Conservation (phyloP, 2,329 filamentous ascomycete species). For the Scopulariopsis brevicaulis region DNA sequence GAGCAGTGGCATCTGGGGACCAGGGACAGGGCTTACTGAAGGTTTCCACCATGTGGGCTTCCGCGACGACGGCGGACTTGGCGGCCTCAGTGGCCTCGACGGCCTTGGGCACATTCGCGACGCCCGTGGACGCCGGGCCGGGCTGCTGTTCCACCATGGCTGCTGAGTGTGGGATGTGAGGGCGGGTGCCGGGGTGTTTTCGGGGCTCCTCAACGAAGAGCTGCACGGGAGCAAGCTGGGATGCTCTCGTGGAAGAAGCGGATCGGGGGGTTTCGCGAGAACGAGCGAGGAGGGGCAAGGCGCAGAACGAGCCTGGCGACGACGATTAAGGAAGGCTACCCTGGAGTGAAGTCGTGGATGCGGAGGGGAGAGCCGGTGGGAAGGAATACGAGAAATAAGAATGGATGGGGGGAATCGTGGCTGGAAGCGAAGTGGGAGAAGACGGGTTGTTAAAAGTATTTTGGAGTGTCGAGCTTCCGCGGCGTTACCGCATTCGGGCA, state of each 20-base stretch:
- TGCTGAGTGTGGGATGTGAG: not conserved
- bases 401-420: not conserved
- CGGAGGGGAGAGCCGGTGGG: not conserved
- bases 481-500: not conserved
- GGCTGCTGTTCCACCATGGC: not conserved
- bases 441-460: not conserved
- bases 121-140: not conserved
- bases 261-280: not conserved
- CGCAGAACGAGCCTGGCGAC: not conserved
- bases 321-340: not conserved
- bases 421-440: not conserved
- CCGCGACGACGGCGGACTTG: constrained; percentile 44
- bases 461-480: not conserved
- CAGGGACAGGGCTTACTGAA: constrained; percentile 40
- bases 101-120: not conserved
- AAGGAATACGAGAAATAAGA: not conserved
- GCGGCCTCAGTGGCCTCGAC: constrained; percentile 16
- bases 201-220: not conserved
- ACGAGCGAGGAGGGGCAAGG: not conserved
- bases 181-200: not conserved
- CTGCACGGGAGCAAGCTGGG: not conserved
- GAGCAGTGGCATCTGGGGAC: not conserved
- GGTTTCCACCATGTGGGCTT: constrained; percentile 68
- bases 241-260: not conserved
- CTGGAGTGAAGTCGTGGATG: not conserved